Evolutionary conservation across 108 stramenopile species (phyloP).

Genomic region (Aurantiochytrium sp.): DNA sequence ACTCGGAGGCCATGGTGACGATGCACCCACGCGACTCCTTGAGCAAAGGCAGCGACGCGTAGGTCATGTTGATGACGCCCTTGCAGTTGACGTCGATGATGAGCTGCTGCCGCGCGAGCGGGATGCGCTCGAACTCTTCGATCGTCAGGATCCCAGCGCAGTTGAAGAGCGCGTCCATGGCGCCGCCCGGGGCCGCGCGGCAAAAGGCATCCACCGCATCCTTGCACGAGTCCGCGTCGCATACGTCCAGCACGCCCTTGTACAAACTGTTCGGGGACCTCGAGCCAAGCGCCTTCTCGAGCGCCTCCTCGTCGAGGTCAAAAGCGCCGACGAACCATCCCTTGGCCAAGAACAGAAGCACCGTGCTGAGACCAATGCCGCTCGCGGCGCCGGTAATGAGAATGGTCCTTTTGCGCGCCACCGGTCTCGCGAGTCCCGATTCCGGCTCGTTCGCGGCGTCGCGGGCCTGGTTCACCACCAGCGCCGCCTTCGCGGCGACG

Average conservation of each 20-base stretch:
- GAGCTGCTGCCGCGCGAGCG: neutral
- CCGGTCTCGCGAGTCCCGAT: neutral
- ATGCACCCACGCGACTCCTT: neutral
- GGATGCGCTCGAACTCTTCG: neutral
- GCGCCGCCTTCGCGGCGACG: neutral
- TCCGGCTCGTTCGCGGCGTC: neutral
- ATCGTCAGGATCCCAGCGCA: neutral
- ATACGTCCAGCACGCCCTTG: neutral
- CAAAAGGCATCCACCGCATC: neutral
- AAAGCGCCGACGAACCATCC: neutral
- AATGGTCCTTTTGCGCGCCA: neutral
- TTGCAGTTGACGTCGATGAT: neutral
- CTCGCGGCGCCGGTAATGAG: neutral
- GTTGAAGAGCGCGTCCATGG: neutral
- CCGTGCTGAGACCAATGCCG: neutral
- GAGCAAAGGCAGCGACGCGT: neutral
- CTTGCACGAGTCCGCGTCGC: neutral
- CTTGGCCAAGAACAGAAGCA: neutral
- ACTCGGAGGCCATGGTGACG: neutral
- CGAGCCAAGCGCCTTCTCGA: neutral
- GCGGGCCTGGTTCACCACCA: neutral
- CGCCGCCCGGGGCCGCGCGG: neutral
- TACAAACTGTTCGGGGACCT: neutral
- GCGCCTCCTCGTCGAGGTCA: neutral
- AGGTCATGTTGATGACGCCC: neutral